A percentile compares a stretch with the other conserved stretches of the same genome.
Conservation (phyloP, 371 early-diverging fungal species). For the Mortierella sp. region DNA sequence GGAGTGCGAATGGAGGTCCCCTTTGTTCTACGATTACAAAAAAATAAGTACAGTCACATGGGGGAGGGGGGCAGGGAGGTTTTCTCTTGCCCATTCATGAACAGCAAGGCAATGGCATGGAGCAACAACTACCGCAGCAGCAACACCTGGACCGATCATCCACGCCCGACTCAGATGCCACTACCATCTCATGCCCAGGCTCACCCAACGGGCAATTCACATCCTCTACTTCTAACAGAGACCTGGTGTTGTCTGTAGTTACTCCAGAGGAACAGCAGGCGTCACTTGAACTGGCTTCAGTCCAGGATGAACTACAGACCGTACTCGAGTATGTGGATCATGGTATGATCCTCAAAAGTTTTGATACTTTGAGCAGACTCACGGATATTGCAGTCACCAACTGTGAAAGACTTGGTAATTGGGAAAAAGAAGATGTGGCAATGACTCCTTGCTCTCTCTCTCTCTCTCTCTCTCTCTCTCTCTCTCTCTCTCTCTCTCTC, state of each 20-base stretch:
- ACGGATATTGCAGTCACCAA: slow-evolving; percentile 78
- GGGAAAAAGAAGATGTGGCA: neutral
- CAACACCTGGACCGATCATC: neutral
- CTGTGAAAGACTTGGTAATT: slow-evolving; percentile 75
- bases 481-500: neutral
- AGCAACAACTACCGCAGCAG: neutral
- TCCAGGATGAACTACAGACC: slow-evolving; percentile 76
- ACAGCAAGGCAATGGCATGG: too few species aligned
- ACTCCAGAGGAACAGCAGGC: slow-evolving; percentile 6
- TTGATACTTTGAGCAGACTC: slow-evolving; percentile 76
- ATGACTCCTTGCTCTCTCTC: neutral
- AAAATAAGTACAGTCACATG: neutral
- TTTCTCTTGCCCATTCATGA: too few species aligned
- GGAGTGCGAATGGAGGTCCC: neutral
- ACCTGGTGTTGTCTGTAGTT: too few species aligned
- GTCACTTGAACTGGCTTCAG: slow-evolving; percentile 60
- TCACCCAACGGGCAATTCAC: slow-evolving; percentile 1
- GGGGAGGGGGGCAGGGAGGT: too few species aligned
- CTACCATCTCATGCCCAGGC: slow-evolving; percentile 25
- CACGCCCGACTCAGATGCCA: slow-evolving; percentile 25
- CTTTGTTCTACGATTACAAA: neutral
- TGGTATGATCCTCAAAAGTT: slow-evolving; percentile 74
- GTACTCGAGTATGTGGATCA: slow-evolving; percentile 76
- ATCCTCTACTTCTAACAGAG: neutral
- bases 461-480: neutral